Evolutionary conservation across 306 rosid species (phyloP).

Genomic region (Glycine latifolia): DNA sequence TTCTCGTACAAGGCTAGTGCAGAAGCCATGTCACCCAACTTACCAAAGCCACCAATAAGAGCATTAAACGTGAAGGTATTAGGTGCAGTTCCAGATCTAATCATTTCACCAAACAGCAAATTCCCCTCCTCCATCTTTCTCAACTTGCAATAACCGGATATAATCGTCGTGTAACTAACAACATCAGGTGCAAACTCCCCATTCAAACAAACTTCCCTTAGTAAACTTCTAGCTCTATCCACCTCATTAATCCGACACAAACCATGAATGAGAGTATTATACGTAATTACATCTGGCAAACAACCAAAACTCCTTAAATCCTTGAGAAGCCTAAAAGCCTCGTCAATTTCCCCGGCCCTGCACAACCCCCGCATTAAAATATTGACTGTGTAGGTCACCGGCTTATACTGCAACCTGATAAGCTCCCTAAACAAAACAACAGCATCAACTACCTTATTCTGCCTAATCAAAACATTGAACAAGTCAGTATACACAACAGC

Average conservation of each 20-base stretch:
- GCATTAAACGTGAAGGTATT: constrained; percentile 9
- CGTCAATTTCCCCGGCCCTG: neutral
- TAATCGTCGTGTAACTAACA: constrained; percentile 6
- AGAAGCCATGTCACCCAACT: constrained; percentile 21
- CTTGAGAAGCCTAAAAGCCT: constrained; percentile 18
- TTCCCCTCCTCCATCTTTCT: neutral
- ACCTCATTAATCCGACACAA: constrained; percentile 8
- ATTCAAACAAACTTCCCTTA: neutral
- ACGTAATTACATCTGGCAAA: neutral
- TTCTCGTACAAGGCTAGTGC: neutral
- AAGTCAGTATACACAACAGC: neutral
- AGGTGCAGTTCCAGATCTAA: constrained; percentile 11
- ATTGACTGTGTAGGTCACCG: constrained; percentile 1
- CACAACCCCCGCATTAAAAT: constrained; percentile 24
- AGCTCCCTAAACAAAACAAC: constrained; percentile 26
- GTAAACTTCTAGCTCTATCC: constrained; percentile 2
- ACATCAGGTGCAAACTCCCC: neutral
- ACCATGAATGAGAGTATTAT: constrained; percentile 16
- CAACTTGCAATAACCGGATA: constrained; percentile 22
- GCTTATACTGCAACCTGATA: neutral
- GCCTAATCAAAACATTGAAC: constrained; percentile 1
- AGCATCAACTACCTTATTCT: constrained; percentile 8
- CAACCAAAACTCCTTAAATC: constrained; percentile 22
- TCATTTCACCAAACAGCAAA: neutral
- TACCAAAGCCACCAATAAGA: constrained; percentile 16